Conservation (phyloP, 495 filamentous ascomycete species). For the Podospora australis region DNA sequence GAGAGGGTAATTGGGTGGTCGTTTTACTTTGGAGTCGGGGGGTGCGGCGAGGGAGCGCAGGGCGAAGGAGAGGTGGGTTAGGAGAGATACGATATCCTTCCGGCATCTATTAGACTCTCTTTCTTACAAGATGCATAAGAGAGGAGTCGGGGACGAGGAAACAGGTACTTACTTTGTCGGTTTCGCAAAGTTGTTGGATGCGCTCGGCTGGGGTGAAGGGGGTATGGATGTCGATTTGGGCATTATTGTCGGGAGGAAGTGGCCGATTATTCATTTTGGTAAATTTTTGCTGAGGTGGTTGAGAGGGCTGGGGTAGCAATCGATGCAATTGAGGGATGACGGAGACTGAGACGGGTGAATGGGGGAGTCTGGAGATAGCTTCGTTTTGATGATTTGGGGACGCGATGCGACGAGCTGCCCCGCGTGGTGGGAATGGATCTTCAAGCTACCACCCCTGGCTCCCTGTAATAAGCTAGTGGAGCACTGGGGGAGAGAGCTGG, state of each 20-base stretch:
- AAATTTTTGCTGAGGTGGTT: constrained; percentile 4
- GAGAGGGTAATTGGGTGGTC: neutral
- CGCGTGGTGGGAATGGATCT: no score
- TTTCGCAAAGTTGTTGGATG: constrained; percentile 69
- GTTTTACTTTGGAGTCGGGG: constrained; percentile 26
- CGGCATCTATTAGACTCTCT: no score
- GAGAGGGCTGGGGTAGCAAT: constrained; percentile 8
- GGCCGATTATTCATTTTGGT: no score
- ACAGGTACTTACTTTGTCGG: constrained; percentile 53
- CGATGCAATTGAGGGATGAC: no score
- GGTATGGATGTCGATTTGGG: constrained; percentile 21
- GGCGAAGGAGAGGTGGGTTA: constrained; percentile 61
- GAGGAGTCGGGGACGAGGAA: neutral
- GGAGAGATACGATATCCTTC: constrained; percentile 49
- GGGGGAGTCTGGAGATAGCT: no score
- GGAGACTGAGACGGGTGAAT: no score
- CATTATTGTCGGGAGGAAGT: neutral
- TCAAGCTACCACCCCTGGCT: no score
- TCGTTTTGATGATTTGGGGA: no score
- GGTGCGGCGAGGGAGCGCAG: constrained; percentile 60
- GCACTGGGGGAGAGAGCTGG: no score
- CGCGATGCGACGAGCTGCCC: no score
- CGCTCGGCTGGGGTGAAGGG: constrained; percentile 60
- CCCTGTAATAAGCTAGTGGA: no score
- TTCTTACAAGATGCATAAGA: neutral